Percentiles rank a stretch among this genome's conserved stretches.
These are phyloP conservation scores for Epicoccum sorghinum DNA, from an alignment of 2,329 filamentous ascomycete genomes.

Conservation along the genomic window DNA sequence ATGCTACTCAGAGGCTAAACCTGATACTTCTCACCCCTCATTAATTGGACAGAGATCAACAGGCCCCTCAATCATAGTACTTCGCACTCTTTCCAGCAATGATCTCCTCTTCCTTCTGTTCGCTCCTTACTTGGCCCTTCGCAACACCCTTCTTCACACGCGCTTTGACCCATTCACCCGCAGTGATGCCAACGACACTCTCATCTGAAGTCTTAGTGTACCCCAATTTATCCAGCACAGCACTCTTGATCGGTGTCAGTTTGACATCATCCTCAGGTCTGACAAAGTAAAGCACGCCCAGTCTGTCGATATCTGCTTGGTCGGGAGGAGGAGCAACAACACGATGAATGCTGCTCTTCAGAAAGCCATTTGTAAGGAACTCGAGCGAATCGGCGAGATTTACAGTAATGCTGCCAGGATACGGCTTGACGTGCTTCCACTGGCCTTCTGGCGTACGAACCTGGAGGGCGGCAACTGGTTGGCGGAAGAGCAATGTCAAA, in stretches of 20 bases:
- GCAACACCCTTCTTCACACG: slow-evolving; percentile 20
- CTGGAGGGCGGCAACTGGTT: slow-evolving; percentile 63
- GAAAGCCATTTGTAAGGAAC: slow-evolving; percentile 47
- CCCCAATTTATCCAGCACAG: slow-evolving; percentile 20
- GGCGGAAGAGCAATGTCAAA: slow-evolving; percentile 62
- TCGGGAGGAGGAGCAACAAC: slow-evolving; percentile 57
- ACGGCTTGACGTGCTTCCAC: slow-evolving; percentile 49
- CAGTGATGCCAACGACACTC: slow-evolving; percentile 19
- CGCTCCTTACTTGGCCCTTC: slow-evolving; percentile 17
- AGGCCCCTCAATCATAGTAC: slow-evolving; percentile 17
- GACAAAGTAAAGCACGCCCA: slow-evolving; percentile 26
- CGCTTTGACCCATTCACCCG: slow-evolving; percentile 26
- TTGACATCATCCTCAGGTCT: slow-evolving; percentile 22
- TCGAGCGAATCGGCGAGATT: slow-evolving; percentile 48
- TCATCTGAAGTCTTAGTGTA: slow-evolving; percentile 19
- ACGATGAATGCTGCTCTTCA: slow-evolving; percentile 57
- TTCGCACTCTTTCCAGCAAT: slow-evolving; percentile 20
- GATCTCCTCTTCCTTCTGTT: slow-evolving; percentile 21
- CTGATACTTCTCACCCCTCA: no score
- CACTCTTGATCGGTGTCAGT: slow-evolving; percentile 20
- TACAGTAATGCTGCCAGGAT: slow-evolving; percentile 47
- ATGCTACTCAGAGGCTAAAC: no score
- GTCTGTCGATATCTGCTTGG: slow-evolving; percentile 53
- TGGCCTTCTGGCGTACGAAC: slow-evolving; percentile 45
- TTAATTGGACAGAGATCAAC: no score